These are phyloP conservation scores for Aspergillus ostianus DNA, from an alignment of 495 filamentous ascomycete species.

Conservation along the genomic window DNA sequence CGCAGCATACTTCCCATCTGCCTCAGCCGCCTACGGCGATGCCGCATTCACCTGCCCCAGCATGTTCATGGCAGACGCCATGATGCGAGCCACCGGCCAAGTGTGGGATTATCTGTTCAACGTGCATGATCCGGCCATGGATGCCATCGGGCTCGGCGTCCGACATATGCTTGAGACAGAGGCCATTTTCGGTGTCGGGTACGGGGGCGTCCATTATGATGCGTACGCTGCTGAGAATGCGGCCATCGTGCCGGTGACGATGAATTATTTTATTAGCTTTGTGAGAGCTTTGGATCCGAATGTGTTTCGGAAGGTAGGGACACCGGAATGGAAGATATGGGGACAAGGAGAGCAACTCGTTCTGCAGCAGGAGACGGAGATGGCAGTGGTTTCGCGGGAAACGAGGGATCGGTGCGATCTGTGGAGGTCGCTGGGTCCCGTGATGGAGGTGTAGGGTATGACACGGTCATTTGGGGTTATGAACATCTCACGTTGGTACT, in stretches of 20 bases:
- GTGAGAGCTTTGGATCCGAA: conserved; percentile 61
- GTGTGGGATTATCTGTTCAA: conserved; percentile 64
- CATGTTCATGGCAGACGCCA: conserved; percentile 35
- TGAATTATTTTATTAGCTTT: conserved; percentile 65
- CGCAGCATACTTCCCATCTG: conserved; percentile 55
- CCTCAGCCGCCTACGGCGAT: conserved; percentile 61
- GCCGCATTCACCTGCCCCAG: conserved; percentile 66
- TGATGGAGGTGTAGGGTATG: background rate
- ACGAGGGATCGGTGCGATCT: conserved; percentile 46
- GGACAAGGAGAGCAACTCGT: conserved; percentile 33
- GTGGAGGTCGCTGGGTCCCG: conserved; percentile 30
- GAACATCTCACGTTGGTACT: too few relatives aligned
- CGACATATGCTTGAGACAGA: conserved; percentile 59
- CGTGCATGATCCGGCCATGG: conserved; percentile 49
- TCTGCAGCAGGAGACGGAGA: conserved; percentile 49
- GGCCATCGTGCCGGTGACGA: conserved; percentile 50
- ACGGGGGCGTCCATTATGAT: conserved; percentile 21
- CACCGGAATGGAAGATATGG: conserved; percentile 47
- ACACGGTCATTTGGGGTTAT: too few relatives aligned
- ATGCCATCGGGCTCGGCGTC: conserved; percentile 55
- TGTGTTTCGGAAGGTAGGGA: conserved; percentile 27
- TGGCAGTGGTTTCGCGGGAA: conserved; percentile 49
- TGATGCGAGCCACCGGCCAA: conserved; percentile 34
- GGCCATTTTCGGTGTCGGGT: conserved; percentile 51
- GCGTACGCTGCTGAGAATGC: conserved; percentile 38